phyloP scores from a whole-genome alignment of 805 yeast species.

The Yueomyces sp. region DNA sequence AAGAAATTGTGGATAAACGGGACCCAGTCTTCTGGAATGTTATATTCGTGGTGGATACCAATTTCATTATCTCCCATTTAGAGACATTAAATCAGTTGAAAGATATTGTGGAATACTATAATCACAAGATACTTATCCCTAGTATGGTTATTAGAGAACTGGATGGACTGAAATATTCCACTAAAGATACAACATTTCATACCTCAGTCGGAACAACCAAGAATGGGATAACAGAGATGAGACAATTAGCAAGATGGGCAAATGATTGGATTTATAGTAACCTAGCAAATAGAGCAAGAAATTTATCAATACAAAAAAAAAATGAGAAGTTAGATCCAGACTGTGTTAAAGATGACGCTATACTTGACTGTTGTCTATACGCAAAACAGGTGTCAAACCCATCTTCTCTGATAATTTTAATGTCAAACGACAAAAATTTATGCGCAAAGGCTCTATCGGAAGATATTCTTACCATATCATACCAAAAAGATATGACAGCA shows the following conservation, averaged over 20 bases:
- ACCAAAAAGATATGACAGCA: slow-evolving; percentile 33
- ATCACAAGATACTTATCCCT: slow-evolving; percentile 53
- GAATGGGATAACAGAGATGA: slow-evolving; percentile 1
- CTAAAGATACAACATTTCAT: slow-evolving; percentile 1
- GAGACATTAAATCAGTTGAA: slow-evolving; percentile 41
- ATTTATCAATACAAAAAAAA: slow-evolving; percentile 52
- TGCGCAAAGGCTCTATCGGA: slow-evolving; percentile 67
- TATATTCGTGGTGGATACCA: slow-evolving; percentile 65
- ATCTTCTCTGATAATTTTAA: slow-evolving; percentile 36
- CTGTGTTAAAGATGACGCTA: slow-evolving; percentile 60
- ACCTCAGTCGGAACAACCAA: slow-evolving; percentile 1
- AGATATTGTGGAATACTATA: slow-evolving; percentile 26
- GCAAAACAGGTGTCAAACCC: slow-evolving; percentile 28
- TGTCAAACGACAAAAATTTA: slow-evolving; percentile 76
- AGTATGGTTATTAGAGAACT: slow-evolving; percentile 56
- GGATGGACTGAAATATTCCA: slow-evolving; percentile 61
- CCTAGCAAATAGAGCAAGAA: slow-evolving; percentile 37
- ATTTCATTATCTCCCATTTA: slow-evolving; percentile 63
- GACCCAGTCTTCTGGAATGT: slow-evolving; percentile 11
- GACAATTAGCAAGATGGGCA: slow-evolving; percentile 50
- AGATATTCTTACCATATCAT: slow-evolving; percentile 47
- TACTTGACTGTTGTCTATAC: slow-evolving; percentile 71
- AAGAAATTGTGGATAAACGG: not conserved
- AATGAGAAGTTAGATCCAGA: slow-evolving; percentile 36
- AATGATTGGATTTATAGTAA: slow-evolving; percentile 61